Conservation (phyloP, 441 rosid species). For the Brassica hybrid region DNA sequence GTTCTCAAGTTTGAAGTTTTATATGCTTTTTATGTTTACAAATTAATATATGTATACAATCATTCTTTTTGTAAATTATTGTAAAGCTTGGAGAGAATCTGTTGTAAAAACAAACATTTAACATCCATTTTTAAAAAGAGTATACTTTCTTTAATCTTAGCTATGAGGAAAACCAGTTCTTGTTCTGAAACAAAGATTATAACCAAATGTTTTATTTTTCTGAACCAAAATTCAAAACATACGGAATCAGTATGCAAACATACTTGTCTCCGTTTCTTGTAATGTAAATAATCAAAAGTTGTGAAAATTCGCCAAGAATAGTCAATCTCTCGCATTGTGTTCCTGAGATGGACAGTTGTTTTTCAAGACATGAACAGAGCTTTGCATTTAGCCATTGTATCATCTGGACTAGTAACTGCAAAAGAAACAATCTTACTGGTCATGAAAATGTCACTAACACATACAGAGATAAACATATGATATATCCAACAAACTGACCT, state of each 20-base stretch:
- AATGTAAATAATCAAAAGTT: constrained; percentile 31
- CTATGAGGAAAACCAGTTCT: background rate
- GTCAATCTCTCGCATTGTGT: constrained; percentile 18
- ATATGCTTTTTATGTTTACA: constrained; percentile 22
- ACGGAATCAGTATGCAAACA: background rate
- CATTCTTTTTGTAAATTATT: constrained; percentile 30
- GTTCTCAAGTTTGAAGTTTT: constrained; percentile 27
- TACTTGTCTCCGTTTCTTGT: constrained; percentile 30
- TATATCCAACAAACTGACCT: constrained; percentile 56
- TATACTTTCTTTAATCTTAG: constrained; percentile 12
- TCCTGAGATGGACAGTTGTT: constrained; percentile 16
- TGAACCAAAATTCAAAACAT: constrained; percentile 34
- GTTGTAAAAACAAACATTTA: constrained; percentile 22
- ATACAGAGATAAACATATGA: background rate
- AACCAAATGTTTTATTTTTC: constrained; percentile 18
- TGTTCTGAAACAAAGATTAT: constrained; percentile 17
- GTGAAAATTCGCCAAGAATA: constrained; percentile 19
- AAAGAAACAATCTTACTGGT: constrained; percentile 30
- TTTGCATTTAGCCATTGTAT: constrained; percentile 75
- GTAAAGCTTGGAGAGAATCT: constrained; percentile 40
- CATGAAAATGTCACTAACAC: constrained; percentile 3
- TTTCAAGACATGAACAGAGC: constrained; percentile 63
- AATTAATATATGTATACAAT: constrained; percentile 28
- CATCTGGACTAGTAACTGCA: constrained; percentile 88
- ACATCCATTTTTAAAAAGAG: constrained; percentile 22